Percentiles rank a stretch among this genome's conserved stretches.
Evolutionary conservation across 225 moss, liverwort and hornwort species (phyloP).

Genomic region (Lunularia cruciata): DNA sequence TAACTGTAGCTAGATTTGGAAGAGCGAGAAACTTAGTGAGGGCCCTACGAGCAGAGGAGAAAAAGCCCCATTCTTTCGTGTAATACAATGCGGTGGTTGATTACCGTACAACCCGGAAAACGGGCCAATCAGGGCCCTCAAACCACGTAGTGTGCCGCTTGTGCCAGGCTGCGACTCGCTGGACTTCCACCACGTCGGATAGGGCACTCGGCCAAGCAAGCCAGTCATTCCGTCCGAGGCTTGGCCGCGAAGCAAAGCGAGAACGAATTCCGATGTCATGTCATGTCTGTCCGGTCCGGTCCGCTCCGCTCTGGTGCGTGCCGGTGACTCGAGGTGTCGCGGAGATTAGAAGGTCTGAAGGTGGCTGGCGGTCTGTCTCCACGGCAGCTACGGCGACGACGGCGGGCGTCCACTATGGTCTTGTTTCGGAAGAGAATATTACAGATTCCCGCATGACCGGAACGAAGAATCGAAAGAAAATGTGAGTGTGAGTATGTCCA

Average conservation of each 20-base stretch:
- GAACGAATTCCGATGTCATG: background rate
- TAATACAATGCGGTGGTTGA: background rate
- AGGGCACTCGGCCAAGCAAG: background rate
- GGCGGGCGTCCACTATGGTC: no score
- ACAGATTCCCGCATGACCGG: background rate
- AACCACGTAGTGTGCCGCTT: constrained; percentile 1
- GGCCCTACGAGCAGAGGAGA: background rate
- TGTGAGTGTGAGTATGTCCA: background rate
- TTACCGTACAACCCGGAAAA: background rate
- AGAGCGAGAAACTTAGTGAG: no score
- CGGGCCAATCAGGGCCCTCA: background rate
- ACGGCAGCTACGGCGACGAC: no score
- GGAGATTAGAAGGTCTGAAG: background rate
- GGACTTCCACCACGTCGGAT: constrained; percentile 3
- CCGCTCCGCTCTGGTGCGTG: no score
- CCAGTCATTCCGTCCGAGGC: background rate
- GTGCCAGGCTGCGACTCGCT: constrained; percentile 18
- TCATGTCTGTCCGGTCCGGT: background rate
- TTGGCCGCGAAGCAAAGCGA: no score
- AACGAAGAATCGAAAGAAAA: background rate
- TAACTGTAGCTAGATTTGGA: constrained; percentile 1
- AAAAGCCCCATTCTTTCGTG: no score
- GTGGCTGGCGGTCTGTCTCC: background rate
- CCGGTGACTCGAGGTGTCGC: background rate
- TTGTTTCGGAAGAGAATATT: constrained; percentile 3